phyloP scores from a whole-genome alignment of 2,329 filamentous ascomycete species.

The Aureobasidium sp. region DNA sequence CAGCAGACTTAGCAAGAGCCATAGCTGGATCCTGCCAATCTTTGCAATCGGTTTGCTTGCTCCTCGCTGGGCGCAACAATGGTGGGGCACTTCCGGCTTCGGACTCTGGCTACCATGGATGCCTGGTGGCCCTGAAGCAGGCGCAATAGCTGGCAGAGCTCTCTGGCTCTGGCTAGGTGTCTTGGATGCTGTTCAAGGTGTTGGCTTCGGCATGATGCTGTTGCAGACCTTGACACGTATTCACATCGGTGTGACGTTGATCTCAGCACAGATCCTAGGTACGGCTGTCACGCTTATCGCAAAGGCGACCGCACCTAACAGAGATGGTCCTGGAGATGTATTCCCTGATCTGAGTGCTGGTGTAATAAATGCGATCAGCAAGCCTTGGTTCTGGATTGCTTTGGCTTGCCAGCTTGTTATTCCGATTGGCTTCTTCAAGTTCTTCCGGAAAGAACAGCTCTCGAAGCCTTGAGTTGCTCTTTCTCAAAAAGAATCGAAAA shows the following conservation, averaged over 20 bases:
- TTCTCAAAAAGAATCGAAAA: neutral
- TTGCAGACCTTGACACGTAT: slow-evolving; percentile 51
- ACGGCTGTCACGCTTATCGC: slow-evolving; percentile 54
- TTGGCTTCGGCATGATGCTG: slow-evolving; percentile 60
- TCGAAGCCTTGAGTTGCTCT: slow-evolving; percentile 37
- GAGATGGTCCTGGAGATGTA: slow-evolving; percentile 51
- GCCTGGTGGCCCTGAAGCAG: slow-evolving; percentile 41
- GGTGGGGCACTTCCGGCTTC: slow-evolving; percentile 54
- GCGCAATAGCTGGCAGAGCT: slow-evolving; percentile 47
- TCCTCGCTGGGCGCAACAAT: slow-evolving; percentile 59
- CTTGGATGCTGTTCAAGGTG: slow-evolving; percentile 55
- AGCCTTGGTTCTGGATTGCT: slow-evolving; percentile 53
- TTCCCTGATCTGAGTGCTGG: slow-evolving; percentile 52
- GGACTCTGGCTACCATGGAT: slow-evolving; percentile 55
- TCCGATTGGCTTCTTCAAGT: slow-evolving; percentile 48
- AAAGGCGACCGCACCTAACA: slow-evolving; percentile 51
- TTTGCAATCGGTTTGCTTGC: slow-evolving; percentile 59
- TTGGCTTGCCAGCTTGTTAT: slow-evolving; percentile 49
- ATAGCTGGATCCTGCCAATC: slow-evolving; percentile 58
- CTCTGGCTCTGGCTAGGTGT: slow-evolving; percentile 62
- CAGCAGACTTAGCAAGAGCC: slow-evolving; percentile 47
- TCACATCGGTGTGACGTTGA: slow-evolving; percentile 54
- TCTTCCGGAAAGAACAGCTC: slow-evolving; percentile 51
- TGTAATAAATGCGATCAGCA: slow-evolving; percentile 36
- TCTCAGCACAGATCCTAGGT: slow-evolving; percentile 54